Percentiles rank a stretch among this genome's conserved stretches.
Conservation (phyloP, 805 yeast genomes). For the Kluyveromyces lactis region DNA sequence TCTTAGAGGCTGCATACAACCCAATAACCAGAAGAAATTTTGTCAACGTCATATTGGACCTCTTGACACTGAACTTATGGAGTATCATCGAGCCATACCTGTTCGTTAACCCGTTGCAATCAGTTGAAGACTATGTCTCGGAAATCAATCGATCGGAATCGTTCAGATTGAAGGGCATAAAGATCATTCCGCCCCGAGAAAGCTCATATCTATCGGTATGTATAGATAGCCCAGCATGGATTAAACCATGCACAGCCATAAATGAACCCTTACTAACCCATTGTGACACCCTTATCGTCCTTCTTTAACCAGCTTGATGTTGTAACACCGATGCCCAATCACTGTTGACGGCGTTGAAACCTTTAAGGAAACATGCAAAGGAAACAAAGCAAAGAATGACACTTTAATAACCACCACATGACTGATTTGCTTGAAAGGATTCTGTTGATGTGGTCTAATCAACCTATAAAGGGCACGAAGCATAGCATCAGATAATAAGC, state of each 20-base stretch:
- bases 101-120: constrained; percentile 24
- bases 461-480: too few relatives aligned
- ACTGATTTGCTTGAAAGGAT: too few relatives aligned
- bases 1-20: constrained; percentile 33
- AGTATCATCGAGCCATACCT: constrained; percentile 19
- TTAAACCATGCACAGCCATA: too few relatives aligned
- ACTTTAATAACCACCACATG: not conserved
- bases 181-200: constrained; percentile 41
- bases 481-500: too few relatives aligned
- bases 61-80: constrained; percentile 35
- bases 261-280: too few relatives aligned
- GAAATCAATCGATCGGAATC: constrained; percentile 23
- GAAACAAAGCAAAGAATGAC: not conserved
- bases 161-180: constrained; percentile 22
- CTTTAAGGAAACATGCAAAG: too few relatives aligned
- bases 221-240: constrained; percentile 7
- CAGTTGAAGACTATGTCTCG: constrained; percentile 37
- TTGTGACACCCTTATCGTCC: too few relatives aligned
- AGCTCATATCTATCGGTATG: constrained; percentile 47
- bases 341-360: not conserved
- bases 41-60: constrained; percentile 31
- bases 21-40: constrained; percentile 34
- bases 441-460: too few relatives aligned
- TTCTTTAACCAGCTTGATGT: not conserved
- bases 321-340: not conserved